Evolutionary conservation across 805 yeast species (phyloP).

Genomic region (Kluyveromyces nonfermentans): DNA sequence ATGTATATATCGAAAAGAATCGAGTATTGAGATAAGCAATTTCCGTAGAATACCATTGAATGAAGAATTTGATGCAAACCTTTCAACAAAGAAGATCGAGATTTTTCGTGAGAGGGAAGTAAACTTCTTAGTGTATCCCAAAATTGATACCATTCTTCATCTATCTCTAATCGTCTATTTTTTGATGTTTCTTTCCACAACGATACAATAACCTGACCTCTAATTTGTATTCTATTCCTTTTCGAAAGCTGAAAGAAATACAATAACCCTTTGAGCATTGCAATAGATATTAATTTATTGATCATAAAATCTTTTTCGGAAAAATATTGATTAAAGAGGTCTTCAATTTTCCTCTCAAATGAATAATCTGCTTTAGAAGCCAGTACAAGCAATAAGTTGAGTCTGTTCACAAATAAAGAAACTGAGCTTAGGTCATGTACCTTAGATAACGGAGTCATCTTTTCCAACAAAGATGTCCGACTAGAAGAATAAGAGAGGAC

Average conservation of each 20-base stretch:
- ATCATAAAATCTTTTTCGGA: not conserved
- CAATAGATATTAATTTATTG: not conserved
- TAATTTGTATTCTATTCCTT: conserved; percentile 9
- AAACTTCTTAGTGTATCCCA: conserved; percentile 5
- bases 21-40: not conserved
- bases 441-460: conserved; percentile 23
- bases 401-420: conserved; percentile 20
- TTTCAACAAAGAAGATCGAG: conserved; percentile 7
- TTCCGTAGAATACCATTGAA: conserved; percentile 1
- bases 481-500: conserved; percentile 10
- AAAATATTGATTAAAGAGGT: conserved; percentile 14
- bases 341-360: conserved; percentile 17
- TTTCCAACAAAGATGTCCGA: conserved; percentile 15
- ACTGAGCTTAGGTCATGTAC: conserved; percentile 11
- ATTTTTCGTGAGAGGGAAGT: conserved; percentile 3
- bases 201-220: conserved; percentile 8
- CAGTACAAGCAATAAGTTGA: conserved; percentile 20
- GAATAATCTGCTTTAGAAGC: conserved; percentile 14
- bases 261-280: conserved; percentile 8
- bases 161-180: not conserved
- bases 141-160: conserved; percentile 6
- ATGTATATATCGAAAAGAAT: conserved; percentile 3
- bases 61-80: conserved; percentile 9
- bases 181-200: conserved; percentile 3
- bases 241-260: conserved; percentile 7